These are phyloP conservation scores for Groenewaldozyma auringiensis DNA, from an alignment of 1,139 yeast genomes.

Conservation along the genomic window DNA sequence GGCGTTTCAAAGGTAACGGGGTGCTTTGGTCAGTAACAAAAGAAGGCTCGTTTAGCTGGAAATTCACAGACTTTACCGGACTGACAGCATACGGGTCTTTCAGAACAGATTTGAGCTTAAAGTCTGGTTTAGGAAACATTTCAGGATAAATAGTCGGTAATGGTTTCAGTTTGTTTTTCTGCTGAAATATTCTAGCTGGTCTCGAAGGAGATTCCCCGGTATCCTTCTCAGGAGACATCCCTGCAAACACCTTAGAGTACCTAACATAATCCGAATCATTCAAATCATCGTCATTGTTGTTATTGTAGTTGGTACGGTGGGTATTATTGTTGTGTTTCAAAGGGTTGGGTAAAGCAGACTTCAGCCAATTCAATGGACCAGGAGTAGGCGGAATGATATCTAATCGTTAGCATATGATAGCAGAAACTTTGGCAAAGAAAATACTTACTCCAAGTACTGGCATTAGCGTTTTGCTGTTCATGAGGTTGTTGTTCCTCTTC, in stretches of 20 bases:
- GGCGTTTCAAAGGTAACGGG: no score
- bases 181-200: no score
- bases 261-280: neutral
- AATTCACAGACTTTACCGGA: neutral
- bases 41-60: no score
- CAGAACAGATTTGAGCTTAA: conserved; percentile 5
- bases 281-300: neutral
- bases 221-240: neutral
- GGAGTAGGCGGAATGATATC: conserved; percentile 8
- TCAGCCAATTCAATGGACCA: conserved; percentile 7
- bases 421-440: neutral
- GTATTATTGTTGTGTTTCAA: neutral
- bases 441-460: conserved; percentile 1
- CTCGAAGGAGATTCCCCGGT: no score
- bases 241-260: neutral
- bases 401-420: neutral
- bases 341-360: neutral
- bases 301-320: neutral
- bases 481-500: neutral
- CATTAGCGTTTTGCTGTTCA: neutral
- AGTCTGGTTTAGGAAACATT: no score
- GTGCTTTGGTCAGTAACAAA: neutral
- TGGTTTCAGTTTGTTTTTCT: no score
- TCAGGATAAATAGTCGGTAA: no score
- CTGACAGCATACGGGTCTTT: neutral